A percentile compares a stretch with the other conserved stretches of the same genome.
These are phyloP conservation scores for Hypoxylon rubiginosum DNA, from an alignment of 2,329 filamentous ascomycete species.

Conservation along the genomic window DNA sequence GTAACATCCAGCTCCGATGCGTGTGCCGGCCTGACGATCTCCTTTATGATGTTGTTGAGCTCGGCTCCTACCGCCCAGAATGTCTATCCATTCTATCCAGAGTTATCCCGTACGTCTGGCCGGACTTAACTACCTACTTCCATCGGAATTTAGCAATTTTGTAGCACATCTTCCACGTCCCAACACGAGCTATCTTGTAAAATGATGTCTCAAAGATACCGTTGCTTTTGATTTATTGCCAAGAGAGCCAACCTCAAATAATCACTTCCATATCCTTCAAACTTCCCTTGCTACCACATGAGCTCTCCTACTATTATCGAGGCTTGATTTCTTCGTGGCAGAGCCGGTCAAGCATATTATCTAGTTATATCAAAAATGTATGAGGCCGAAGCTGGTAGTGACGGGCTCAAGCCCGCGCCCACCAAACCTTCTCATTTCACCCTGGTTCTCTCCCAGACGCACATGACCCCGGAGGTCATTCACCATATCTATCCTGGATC, in stretches of 20 bases:
- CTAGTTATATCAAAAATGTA: neutral
- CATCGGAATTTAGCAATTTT: neutral
- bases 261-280: neutral
- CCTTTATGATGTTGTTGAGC: neutral
- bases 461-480: neutral
- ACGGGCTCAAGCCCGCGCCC: neutral
- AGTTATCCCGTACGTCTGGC: constrained; percentile 1
- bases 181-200: neutral
- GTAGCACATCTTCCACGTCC: neutral
- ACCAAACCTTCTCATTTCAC: neutral
- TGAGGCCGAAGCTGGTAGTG: neutral
- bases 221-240: neutral
- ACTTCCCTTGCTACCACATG: neutral
- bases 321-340: neutral
- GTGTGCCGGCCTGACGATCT: neutral
- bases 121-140: neutral
- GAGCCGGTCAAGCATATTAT: neutral
- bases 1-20: neutral
- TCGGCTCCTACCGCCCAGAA: neutral
- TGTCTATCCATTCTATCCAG: neutral
- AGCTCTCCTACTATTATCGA: neutral
- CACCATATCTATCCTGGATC: constrained; percentile 26
- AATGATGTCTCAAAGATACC: neutral
- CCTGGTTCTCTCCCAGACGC: constrained; percentile 7
- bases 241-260: constrained; percentile 2